phyloP scores from a whole-genome alignment of 371 early-diverging fungal species.

The Apophysomyces trapeziformis region DNA sequence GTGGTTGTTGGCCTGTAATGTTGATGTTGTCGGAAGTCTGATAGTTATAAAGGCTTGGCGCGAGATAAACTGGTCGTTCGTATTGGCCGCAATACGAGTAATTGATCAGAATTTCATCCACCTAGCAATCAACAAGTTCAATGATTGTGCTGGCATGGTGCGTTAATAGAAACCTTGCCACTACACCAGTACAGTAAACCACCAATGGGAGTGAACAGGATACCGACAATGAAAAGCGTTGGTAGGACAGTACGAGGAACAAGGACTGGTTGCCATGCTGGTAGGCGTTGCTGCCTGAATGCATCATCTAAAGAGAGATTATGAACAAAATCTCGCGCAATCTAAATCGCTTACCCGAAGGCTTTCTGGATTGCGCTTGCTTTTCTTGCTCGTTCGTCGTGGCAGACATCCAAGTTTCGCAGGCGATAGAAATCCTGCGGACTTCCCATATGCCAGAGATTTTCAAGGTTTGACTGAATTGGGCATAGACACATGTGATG shows the following conservation, averaged over 20 bases:
- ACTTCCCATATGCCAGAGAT: no score
- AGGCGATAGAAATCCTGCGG: no score
- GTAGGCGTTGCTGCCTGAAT: constrained; percentile 96
- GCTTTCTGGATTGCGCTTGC: constrained; percentile 4
- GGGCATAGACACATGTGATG: no score
- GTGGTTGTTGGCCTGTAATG: constrained; percentile 24
- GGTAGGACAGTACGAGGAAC: constrained; percentile 95
- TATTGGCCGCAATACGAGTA: constrained; percentile 82
- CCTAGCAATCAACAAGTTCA: constrained; percentile 31
- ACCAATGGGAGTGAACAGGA: constrained; percentile 92
- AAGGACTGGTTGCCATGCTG: constrained; percentile 97
- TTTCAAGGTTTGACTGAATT: no score
- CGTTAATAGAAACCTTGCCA: constrained; percentile 13
- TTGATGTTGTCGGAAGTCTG: constrained; percentile 22
- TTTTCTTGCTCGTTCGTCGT: constrained; percentile 4
- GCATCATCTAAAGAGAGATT: constrained; percentile 74
- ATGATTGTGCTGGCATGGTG: background rate
- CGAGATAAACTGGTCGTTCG: constrained; percentile 35
- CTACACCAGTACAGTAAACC: constrained; percentile 73
- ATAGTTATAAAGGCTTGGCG: constrained; percentile 24
- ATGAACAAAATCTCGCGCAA: background rate
- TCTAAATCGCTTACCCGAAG: background rate
- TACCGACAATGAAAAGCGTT: constrained; percentile 88
- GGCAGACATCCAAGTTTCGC: background rate
- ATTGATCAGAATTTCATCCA: constrained; percentile 84